Evolutionary conservation across 2,329 filamentous ascomycete genomes (phyloP).

Genomic region (Xylariaceae sp.): DNA sequence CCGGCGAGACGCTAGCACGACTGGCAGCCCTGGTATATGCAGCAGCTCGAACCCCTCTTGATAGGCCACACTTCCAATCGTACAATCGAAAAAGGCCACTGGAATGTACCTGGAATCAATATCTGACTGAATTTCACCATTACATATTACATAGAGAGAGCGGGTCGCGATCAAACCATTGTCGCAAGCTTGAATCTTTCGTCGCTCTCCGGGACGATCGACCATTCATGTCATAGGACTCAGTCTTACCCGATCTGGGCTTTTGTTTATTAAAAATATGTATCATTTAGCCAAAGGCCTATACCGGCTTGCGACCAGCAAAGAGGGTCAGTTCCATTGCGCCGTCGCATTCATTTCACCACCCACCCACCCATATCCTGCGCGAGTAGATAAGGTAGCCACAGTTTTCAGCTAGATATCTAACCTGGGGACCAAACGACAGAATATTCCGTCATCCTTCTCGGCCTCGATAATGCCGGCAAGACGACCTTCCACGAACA

Average conservation of each 20-base stretch:
- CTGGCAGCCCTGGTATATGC: background rate
- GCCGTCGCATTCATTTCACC: slow-evolving; percentile 10
- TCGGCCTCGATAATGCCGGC: slow-evolving; percentile 96
- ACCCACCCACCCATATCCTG: slow-evolving; percentile 1
- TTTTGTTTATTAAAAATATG: no score
- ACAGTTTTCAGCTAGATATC: no score
- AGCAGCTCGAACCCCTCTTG: background rate
- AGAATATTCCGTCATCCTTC: slow-evolving; percentile 97
- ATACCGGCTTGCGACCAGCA: slow-evolving; percentile 94
- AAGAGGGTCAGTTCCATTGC: slow-evolving; percentile 80
- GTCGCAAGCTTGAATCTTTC: slow-evolving; percentile 4
- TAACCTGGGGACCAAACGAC: slow-evolving; percentile 13
- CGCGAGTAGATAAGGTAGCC: no score
- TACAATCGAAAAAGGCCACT: background rate
- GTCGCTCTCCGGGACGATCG: no score
- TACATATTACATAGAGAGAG: background rate
- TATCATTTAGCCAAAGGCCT: slow-evolving; percentile 96
- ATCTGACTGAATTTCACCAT: slow-evolving; percentile 1
- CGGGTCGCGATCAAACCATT: slow-evolving; percentile 3
- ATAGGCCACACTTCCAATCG: background rate
- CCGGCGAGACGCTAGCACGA: background rate
- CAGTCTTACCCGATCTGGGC: no score
- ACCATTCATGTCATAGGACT: background rate
- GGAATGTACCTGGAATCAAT: background rate
- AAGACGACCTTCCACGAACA: slow-evolving; percentile 98